These are phyloP conservation scores for Thoreauomyces humboldtii DNA, from an alignment of 192 early-diverging fungal genomes.

Conservation along the genomic window DNA sequence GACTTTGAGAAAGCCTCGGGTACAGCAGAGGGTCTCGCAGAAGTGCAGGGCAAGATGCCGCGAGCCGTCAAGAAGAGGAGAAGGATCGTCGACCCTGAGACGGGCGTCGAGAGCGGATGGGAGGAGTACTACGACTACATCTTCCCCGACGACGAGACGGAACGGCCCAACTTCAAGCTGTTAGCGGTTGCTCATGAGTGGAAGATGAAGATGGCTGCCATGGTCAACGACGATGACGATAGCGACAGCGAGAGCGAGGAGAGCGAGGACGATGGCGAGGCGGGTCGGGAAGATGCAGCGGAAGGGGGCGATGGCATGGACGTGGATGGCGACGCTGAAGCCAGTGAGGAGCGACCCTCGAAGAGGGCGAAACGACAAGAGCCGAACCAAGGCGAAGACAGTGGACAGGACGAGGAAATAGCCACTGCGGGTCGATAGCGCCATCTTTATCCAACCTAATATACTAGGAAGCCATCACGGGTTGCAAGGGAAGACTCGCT, in stretches of 20 bases:
- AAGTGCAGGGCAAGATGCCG: slow-evolving; percentile 77
- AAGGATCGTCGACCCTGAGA: slow-evolving; percentile 60
- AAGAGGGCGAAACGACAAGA: too few relatives aligned
- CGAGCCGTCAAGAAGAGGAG: slow-evolving; percentile 88
- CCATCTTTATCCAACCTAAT: too few relatives aligned
- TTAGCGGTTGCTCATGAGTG: slow-evolving; percentile 88
- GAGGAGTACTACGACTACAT: slow-evolving; percentile 99
- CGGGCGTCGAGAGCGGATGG: slow-evolving; percentile 59
- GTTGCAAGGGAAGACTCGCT: too few relatives aligned
- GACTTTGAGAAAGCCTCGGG: slow-evolving; percentile 64
- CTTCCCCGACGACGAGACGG: slow-evolving; percentile 92
- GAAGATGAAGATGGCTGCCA: slow-evolving; percentile 45
- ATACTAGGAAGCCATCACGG: too few relatives aligned
- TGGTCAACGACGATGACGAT: slow-evolving; percentile 30
- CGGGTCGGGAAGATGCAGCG: background rate
- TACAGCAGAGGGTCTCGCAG: slow-evolving; percentile 38
- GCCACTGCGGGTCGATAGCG: too few relatives aligned
- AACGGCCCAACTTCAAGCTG: slow-evolving; percentile 84
- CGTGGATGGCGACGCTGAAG: slow-evolving; percentile 15
- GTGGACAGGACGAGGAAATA: too few relatives aligned
- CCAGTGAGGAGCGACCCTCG: slow-evolving; percentile 19
- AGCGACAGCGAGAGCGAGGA: slow-evolving; percentile 28
- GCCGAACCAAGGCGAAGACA: too few relatives aligned
- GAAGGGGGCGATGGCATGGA: slow-evolving; percentile 4
- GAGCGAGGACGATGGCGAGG: slow-evolving; percentile 23